These are phyloP conservation scores for Lachancea kluyveri DNA, from an alignment of 805 yeast species.

Conservation along the genomic window DNA sequence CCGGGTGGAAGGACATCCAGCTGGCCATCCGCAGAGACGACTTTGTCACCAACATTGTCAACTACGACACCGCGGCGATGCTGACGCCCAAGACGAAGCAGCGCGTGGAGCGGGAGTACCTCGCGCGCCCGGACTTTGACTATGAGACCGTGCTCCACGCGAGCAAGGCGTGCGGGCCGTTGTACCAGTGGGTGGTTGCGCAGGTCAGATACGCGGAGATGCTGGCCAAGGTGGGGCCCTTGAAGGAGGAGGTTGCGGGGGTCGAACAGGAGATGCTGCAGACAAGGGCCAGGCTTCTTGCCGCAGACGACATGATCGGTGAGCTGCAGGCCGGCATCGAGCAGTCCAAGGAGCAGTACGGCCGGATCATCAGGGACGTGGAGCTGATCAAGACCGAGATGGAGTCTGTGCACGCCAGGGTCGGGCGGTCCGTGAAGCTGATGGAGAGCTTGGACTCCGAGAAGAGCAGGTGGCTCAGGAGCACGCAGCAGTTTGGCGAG, in stretches of 20 bases:
- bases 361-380: slow-evolving; percentile 67
- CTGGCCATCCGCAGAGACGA: slow-evolving; percentile 76
- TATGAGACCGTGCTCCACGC: slow-evolving; percentile 78
- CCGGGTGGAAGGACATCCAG: slow-evolving; percentile 79
- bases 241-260: slow-evolving; percentile 53
- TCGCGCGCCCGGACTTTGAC: slow-evolving; percentile 58
- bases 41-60: slow-evolving; percentile 76
- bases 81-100: slow-evolving; percentile 47
- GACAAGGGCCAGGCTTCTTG: slow-evolving; percentile 63
- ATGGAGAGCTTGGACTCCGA: slow-evolving; percentile 62
- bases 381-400: slow-evolving; percentile 72
- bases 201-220: slow-evolving; percentile 75
- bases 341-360: slow-evolving; percentile 59
- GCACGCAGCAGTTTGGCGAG: slow-evolving; percentile 44
- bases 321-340: slow-evolving; percentile 71
- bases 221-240: slow-evolving; percentile 65
- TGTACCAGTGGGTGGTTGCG: slow-evolving; percentile 83
- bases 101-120: slow-evolving; percentile 52
- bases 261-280: slow-evolving; percentile 57
- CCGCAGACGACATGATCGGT: slow-evolving; percentile 72
- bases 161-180: slow-evolving; percentile 92
- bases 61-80: slow-evolving; percentile 57
- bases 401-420: slow-evolving; percentile 51
- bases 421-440: slow-evolving; percentile 54
- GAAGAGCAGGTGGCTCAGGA: slow-evolving; percentile 65